phyloP scores from a whole-genome alignment of 1,284 basidiomycete species.

The Laetiporus sulphureus region DNA sequence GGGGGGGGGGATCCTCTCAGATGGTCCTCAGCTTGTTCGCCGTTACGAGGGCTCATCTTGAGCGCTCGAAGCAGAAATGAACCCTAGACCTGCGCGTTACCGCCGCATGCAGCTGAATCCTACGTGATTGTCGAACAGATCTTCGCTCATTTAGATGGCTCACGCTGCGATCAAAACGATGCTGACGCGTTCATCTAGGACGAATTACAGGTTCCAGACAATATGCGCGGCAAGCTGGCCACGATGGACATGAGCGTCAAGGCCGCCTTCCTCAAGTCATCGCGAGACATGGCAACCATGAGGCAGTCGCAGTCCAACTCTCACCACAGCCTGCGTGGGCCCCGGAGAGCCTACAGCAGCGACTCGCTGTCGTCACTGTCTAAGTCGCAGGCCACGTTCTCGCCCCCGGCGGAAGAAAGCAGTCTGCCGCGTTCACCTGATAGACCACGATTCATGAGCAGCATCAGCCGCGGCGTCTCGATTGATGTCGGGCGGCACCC shows the following conservation, averaged over 20 bases:
- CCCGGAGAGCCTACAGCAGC: constrained; percentile 65
- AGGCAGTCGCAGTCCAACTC: constrained; percentile 26
- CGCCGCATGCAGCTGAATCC: no score
- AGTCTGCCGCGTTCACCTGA: constrained; percentile 23
- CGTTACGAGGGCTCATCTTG: no score
- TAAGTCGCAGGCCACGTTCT: constrained; percentile 36
- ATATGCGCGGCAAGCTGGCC: constrained; percentile 67
- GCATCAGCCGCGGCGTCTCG: constrained; percentile 18
- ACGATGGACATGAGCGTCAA: constrained; percentile 80
- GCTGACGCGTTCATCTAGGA: constrained; percentile 39
- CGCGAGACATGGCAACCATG: constrained; percentile 55
- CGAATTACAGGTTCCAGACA: constrained; percentile 77
- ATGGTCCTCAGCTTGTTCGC: no score
- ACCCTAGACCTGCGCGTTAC: no score
- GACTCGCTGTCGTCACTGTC: constrained; percentile 54
- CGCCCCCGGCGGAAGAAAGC: constrained; percentile 18
- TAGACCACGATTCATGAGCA: constrained; percentile 6
- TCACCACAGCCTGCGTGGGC: constrained; percentile 23
- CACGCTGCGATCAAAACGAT: no score
- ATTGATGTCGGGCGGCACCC: constrained; percentile 20
- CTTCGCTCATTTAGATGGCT: no score
- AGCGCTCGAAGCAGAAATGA: no score
- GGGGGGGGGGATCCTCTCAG: no score
- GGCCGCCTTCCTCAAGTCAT: constrained; percentile 85
- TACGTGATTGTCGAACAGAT: no score